These are phyloP conservation scores for Orbilia quercus DNA, from an alignment of 2,329 filamentous ascomycete species.

Conservation along the genomic window DNA sequence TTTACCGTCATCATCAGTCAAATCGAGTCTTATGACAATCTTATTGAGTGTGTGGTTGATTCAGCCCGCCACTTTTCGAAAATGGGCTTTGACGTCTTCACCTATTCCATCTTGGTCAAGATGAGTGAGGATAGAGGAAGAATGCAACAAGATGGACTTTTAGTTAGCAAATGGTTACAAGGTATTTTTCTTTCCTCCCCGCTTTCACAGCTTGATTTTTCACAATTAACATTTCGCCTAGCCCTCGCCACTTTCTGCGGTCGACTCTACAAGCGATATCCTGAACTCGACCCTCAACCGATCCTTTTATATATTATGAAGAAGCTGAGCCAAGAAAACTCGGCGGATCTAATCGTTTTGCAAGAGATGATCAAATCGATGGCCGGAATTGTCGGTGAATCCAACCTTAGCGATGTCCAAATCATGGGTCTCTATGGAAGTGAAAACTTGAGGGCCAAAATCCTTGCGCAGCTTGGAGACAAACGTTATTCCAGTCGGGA, in stretches of 20 bases:
- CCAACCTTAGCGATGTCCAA: slow-evolving; percentile 88
- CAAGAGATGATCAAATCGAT: slow-evolving; percentile 91
- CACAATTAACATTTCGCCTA: slow-evolving; percentile 44
- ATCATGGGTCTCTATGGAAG: slow-evolving; percentile 89
- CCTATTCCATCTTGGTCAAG: slow-evolving; percentile 85
- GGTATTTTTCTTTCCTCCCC: slow-evolving; percentile 56
- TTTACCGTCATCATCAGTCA: slow-evolving; percentile 89
- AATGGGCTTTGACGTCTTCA: slow-evolving; percentile 89
- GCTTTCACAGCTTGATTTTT: not conserved
- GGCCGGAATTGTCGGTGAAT: slow-evolving; percentile 89
- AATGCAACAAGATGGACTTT: slow-evolving; percentile 73
- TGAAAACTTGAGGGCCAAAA: slow-evolving; percentile 80
- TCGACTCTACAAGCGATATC: slow-evolving; percentile 86
- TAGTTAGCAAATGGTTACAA: slow-evolving; percentile 91
- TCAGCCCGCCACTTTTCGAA: slow-evolving; percentile 94
- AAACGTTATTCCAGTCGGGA: slow-evolving; percentile 79
- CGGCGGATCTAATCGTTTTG: slow-evolving; percentile 89
- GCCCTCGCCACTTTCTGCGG: slow-evolving; percentile 91
- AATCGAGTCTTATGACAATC: slow-evolving; percentile 92
- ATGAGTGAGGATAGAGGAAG: slow-evolving; percentile 71
- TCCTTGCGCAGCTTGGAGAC: slow-evolving; percentile 82
- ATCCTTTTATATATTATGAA: slow-evolving; percentile 89
- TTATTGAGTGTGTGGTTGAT: slow-evolving; percentile 94
- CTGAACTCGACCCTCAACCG: slow-evolving; percentile 82
- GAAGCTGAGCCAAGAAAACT: slow-evolving; percentile 83